Evolutionary conservation across 768 basidiomycete species (phyloP), one percentile per base, ranked within the genome.

Genomic region (Termitomyces titanicus): DNA sequence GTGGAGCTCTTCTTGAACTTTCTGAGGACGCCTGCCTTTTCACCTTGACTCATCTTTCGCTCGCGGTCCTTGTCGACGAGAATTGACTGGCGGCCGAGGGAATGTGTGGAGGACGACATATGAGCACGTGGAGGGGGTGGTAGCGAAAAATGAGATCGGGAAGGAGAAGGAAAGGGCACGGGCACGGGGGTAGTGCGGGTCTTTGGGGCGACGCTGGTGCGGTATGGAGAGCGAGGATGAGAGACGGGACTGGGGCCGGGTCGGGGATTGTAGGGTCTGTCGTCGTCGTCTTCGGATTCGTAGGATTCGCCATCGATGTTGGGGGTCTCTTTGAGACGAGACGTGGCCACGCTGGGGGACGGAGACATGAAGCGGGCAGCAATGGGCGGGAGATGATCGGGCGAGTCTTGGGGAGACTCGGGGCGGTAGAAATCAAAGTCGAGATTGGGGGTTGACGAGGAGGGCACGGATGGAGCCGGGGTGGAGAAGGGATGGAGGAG

Each of bases 331-430:
- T 83, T 78, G 61, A 77, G 74, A 39, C 81, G 79, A 8, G 73
- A 66, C 45, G 74, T 61, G 29, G 56, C 61, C 3, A 57, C 55
- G 27, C 59, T 48, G 31, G 57, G 69, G 40, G 72, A 70, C 42
- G 67, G 89, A 4, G 88, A 88, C 75, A 94, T 89, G 78, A 94
- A 97, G 47, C 91, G 86, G 22, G 94, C 87, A 44, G 94, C 94
- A 58, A 97, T 97, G 47, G 94, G 89, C 2, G 85, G 88, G 3
- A 94, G 77, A 59, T 85, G 76, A 8, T 94, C 91, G 39, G 79
- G 68, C 0, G 89, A 89, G 62, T 90, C 92, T 6, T 74, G 69
- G 3, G 83, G 88, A 1, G 89, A 86, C 17, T 86, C 89, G 42
- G 79, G 52, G 17, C 83, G 86, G 66, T 82, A 86, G 47, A 86